Percentiles rank a stretch among this genome's conserved stretches.
phyloP scores from a whole-genome alignment of 768 basidiomycete species.

The Phanerodontia chrysosporium region DNA sequence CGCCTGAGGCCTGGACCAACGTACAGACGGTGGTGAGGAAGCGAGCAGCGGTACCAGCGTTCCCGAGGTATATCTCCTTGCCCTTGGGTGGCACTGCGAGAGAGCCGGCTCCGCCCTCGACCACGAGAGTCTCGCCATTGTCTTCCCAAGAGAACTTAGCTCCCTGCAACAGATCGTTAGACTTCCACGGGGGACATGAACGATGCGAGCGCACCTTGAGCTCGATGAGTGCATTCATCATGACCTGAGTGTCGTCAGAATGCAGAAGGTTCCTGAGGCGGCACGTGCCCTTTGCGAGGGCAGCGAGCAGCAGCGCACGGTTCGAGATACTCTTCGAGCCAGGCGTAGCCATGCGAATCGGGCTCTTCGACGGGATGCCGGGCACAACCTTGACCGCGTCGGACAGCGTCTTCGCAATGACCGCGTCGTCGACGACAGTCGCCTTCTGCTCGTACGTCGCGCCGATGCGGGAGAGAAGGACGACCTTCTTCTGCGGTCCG shows the following conservation, averaged over 20 bases:
- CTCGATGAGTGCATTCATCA: conserved; percentile 92
- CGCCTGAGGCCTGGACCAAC: conserved; percentile 53
- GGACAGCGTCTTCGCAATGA: conserved; percentile 78
- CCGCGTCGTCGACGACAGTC: conserved; percentile 73
- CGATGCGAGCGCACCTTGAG: conserved; percentile 60
- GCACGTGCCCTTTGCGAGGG: conserved; percentile 85
- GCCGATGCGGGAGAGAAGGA: conserved; percentile 87
- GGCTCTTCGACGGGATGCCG: conserved; percentile 48
- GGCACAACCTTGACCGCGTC: conserved; percentile 76
- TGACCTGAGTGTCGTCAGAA: conserved; percentile 97
- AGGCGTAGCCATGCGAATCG: conserved; percentile 81
- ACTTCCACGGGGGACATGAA: background rate
- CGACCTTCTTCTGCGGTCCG: conserved; percentile 89
- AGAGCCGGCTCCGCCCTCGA: conserved; percentile 79
- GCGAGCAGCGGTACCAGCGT: conserved; percentile 96
- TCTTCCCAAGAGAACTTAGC: conserved; percentile 95
- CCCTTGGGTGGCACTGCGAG: conserved; percentile 73
- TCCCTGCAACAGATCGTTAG: conserved; percentile 45
- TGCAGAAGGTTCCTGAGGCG: conserved; percentile 87
- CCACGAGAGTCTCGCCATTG: conserved; percentile 91
- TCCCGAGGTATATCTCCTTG: conserved; percentile 92
- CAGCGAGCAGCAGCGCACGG: conserved; percentile 88
- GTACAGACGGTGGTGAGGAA: conserved; percentile 97
- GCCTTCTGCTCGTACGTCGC: conserved; percentile 91
- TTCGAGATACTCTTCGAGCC: conserved; percentile 97